A percentile compares a stretch with the other conserved stretches of the same genome.
Evolutionary conservation across 208 protist species (phyloP).

Genomic region (Crithidia thermophila): DNA sequence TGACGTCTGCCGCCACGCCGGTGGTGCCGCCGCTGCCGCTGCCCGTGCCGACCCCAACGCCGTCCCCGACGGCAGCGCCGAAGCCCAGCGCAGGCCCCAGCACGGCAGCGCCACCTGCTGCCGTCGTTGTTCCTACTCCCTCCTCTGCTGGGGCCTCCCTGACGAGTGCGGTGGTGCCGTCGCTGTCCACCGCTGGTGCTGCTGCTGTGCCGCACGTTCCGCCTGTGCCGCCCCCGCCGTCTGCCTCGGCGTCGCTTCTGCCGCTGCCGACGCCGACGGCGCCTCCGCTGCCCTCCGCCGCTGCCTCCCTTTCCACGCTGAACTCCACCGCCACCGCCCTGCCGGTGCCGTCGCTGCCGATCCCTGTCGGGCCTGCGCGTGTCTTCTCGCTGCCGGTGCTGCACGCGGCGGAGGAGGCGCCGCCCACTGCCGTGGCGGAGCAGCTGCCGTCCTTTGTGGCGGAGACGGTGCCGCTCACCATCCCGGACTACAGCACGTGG

Average conservation of each 20-base stretch:
- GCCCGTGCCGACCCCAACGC: slow-evolving; percentile 2
- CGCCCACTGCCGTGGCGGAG: not conserved
- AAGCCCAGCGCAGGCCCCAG: not conserved
- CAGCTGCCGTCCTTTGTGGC: not conserved
- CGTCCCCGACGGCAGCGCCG: not conserved
- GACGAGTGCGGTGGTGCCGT: not conserved
- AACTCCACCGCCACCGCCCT: not conserved
- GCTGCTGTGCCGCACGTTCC: not conserved
- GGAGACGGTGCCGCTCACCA: not conserved
- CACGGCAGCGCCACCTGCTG: not conserved
- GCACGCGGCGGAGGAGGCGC: slow-evolving; percentile 13
- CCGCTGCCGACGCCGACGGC: not conserved
- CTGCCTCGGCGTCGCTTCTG: not conserved
- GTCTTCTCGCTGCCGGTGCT: not conserved
- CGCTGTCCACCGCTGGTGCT: not conserved
- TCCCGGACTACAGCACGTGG: slow-evolving; percentile 35
- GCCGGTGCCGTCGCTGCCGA: not conserved
- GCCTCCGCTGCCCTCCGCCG: not conserved
- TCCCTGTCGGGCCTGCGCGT: not conserved
- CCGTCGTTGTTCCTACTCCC: not conserved
- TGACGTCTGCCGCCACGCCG: slow-evolving; percentile 1
- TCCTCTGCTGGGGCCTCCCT: not conserved
- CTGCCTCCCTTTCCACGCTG: not conserved
- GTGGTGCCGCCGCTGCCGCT: slow-evolving; percentile 2
- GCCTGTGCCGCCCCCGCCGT: not conserved